Evolutionary conservation across 139 green algal genomes (phyloP), one percentile per base, ranked within the genome.

Genomic region (Chlamydomonas schloesseri): DNA sequence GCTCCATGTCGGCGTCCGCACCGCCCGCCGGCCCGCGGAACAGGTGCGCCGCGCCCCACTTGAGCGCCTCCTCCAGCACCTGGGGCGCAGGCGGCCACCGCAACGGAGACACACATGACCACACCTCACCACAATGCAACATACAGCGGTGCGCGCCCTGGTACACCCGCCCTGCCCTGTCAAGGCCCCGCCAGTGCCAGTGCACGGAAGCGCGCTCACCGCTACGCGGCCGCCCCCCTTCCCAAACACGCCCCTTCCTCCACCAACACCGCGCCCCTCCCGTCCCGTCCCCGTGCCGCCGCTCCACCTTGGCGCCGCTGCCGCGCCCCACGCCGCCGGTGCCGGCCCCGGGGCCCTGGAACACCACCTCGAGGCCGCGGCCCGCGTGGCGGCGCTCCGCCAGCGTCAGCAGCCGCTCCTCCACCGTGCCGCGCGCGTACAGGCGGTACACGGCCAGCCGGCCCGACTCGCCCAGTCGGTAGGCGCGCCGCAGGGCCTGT

Each of bases 11-110:
- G 23, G 46, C 73, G 53, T 67, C 73, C 10, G 28, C 3, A 0
- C 17, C 64, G 42, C 23, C 42, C 23, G 28, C 37, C 60, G 65
- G 1, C 37, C 15, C 50, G 47, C 67, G 33, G 75, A 96, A 96
- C 15, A 97, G 83, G 72, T 89, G 46, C 24, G 73, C 57, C 1
- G 82, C 89, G 26, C 94, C 95, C 87, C 90, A 95, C 18, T 86
- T 82, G 13, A 97, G 89, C 29, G 94, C 89, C 2, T 96, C 95
- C 69, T 97, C 94, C 60, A 97, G 83, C 37, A 94, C 79, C 17
- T 83, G 81, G 2, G 82, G n/a, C n/a, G n/a, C n/a, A n/a, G n/a
- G n/a, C n/a, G n/a, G n/a, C n/a, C n/a, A n/a, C n/a, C n/a, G n/a
- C n/a, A n/a, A n/a, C n/a, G n/a, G n/a, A n/a, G n/a, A n/a, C n/a